Evolutionary conservation across 176 grass and related monocot species (phyloP).

Genomic region (Aegilops sharonensis): DNA sequence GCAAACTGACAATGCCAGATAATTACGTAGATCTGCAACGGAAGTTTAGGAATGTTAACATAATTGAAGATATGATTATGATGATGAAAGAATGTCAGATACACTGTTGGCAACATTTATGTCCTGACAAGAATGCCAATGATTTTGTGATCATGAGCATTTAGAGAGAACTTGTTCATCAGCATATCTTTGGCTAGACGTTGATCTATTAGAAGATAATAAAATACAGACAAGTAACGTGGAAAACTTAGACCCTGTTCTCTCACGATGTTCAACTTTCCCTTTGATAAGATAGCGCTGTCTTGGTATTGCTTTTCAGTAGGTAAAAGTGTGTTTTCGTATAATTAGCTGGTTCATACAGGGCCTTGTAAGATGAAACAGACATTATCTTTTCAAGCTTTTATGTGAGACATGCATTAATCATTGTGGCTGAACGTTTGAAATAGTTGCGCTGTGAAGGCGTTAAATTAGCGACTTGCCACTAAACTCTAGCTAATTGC

Average conservation of each 20-base stretch:
- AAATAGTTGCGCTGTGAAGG: background rate
- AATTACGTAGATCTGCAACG: background rate
- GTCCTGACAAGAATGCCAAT: background rate
- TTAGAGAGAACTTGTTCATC: background rate
- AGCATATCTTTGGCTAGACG: background rate
- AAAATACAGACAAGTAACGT: background rate
- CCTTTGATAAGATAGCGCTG: background rate
- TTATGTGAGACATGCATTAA: background rate
- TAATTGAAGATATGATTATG: background rate
- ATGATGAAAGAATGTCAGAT: background rate
- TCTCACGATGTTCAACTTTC: background rate
- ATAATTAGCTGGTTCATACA: background rate
- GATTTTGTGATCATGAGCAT: background rate
- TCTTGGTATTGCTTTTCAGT: background rate
- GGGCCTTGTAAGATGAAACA: constrained; percentile 13
- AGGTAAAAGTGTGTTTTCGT: background rate
- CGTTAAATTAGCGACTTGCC: background rate
- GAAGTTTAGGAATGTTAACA: background rate
- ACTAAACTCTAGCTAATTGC: background rate
- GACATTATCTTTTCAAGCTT: constrained; percentile 5
- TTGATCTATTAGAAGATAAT: background rate
- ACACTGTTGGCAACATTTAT: background rate
- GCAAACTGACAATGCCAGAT: background rate
- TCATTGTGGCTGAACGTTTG: background rate
- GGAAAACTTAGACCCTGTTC: background rate